Conservation (phyloP, 208 protist genomes). For the Cochliopodium minus region DNA sequence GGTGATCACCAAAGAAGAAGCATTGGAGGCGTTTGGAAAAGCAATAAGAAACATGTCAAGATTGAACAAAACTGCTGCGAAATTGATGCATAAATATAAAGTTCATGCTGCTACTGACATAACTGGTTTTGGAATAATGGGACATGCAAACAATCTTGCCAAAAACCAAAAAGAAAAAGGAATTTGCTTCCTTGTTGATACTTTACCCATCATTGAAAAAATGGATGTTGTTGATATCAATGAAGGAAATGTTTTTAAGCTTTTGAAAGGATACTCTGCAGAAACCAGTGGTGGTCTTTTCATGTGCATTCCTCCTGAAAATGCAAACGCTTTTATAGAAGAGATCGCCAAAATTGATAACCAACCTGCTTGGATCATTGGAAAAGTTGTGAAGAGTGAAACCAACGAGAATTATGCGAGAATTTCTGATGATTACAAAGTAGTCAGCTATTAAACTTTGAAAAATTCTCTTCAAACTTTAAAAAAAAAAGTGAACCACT, state of each 20-base stretch:
- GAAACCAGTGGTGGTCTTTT: slow-evolving; percentile 83
- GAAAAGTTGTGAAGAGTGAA: slow-evolving; percentile 26
- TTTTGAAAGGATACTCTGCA: slow-evolving; percentile 62
- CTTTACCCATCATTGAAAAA: slow-evolving; percentile 56
- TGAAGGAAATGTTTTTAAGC: slow-evolving; percentile 55
- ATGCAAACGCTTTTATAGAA: slow-evolving; percentile 43
- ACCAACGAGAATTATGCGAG: too few relatives aligned
- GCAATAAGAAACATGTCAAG: slow-evolving; percentile 59
- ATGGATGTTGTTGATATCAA: slow-evolving; percentile 50
- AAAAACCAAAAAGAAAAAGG: slow-evolving; percentile 36
- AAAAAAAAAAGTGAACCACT: too few relatives aligned
- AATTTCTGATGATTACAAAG: too few relatives aligned
- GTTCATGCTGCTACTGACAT: slow-evolving; percentile 79
- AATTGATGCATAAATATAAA: slow-evolving; percentile 55
- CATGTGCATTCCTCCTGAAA: slow-evolving; percentile 41
- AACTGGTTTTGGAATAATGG: slow-evolving; percentile 85
- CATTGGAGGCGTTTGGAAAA: slow-evolving; percentile 44
- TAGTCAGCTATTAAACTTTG: too few relatives aligned
- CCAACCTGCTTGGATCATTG: slow-evolving; percentile 60
- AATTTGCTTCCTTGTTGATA: slow-evolving; percentile 48
- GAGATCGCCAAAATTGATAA: slow-evolving; percentile 48
- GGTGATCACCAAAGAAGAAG: slow-evolving; percentile 41
- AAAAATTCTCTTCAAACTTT: too few relatives aligned
- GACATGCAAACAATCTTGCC: slow-evolving; percentile 74
- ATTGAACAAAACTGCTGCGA: slow-evolving; percentile 60